A percentile compares a stretch with the other conserved stretches of the same genome.
phyloP scores from a whole-genome alignment of 2,329 filamentous ascomycete genomes.

The Fusarium xyrophilum region DNA sequence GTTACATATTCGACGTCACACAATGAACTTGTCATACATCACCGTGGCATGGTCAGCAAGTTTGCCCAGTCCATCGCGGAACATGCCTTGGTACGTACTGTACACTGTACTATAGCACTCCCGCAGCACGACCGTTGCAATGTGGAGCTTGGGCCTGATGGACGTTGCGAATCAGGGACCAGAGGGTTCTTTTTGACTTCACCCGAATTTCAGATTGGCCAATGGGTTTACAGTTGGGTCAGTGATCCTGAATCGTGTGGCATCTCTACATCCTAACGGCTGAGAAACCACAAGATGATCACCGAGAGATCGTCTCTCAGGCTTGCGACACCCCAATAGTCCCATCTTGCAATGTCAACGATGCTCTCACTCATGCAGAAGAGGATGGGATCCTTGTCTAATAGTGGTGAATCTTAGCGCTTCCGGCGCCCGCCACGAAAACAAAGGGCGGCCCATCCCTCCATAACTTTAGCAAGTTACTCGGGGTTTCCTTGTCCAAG shows the following conservation, averaged over 20 bases:
- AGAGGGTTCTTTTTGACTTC: slow-evolving; percentile 29
- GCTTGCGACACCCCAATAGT: not conserved
- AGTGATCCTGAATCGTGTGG: slow-evolving; percentile 34
- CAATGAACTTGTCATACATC: slow-evolving; percentile 41
- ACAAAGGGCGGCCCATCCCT: slow-evolving; percentile 28
- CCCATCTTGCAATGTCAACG: slow-evolving; percentile 12
- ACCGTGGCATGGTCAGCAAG: slow-evolving; percentile 13
- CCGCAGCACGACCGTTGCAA: slow-evolving; percentile 32
- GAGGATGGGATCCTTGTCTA: slow-evolving; percentile 26
- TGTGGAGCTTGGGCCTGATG: slow-evolving; percentile 24
- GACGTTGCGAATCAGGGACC: slow-evolving; percentile 31
- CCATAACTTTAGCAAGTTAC: slow-evolving; percentile 15
- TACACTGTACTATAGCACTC: slow-evolving; percentile 10
- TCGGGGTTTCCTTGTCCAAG: slow-evolving; percentile 25
- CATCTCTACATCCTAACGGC: slow-evolving; percentile 9
- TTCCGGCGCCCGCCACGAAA: slow-evolving; percentile 24
- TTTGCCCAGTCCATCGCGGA: slow-evolving; percentile 21
- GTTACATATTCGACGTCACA: slow-evolving; percentile 26
- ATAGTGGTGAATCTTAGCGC: slow-evolving; percentile 29
- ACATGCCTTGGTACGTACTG: slow-evolving; percentile 11
- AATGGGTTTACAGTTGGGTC: slow-evolving; percentile 1
- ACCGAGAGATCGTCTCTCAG: not conserved
- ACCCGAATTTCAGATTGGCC: slow-evolving; percentile 27
- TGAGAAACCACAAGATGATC: slow-evolving; percentile 2
- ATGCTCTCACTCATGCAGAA: slow-evolving; percentile 15